A percentile compares a stretch with the other conserved stretches of the same genome.
These are phyloP conservation scores for Cochlearia excelsa DNA, from an alignment of 345 rosid genomes.

Conservation along the genomic window DNA sequence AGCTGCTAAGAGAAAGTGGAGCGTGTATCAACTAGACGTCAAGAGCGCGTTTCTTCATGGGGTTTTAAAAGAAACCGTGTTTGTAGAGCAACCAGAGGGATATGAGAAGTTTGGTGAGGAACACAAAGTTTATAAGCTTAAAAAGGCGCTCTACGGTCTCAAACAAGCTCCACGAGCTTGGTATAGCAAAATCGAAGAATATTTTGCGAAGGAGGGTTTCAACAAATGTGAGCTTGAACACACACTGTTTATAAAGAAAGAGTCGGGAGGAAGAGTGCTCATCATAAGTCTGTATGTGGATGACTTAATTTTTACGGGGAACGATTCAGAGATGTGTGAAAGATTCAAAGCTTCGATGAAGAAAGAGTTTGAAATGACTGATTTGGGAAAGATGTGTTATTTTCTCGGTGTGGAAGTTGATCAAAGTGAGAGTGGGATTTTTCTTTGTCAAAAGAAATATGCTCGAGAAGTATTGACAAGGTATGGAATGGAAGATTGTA, in stretches of 20 bases:
- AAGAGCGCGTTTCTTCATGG: slow-evolving; percentile 1
- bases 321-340: background rate
- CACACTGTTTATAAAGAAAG: background rate
- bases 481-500: background rate
- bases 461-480: background rate
- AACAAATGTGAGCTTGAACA: background rate
- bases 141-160: background rate
- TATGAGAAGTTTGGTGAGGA: background rate
- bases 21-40: background rate
- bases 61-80: background rate
- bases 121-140: background rate
- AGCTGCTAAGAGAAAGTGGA: background rate
- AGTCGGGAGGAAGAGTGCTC: background rate
- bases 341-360: background rate
- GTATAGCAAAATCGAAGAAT: background rate
- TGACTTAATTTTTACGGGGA: background rate
- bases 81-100: background rate
- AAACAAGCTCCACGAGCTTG: background rate
- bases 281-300: background rate
- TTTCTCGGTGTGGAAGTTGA: background rate
- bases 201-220: background rate
- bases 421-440: background rate
- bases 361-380: background rate
- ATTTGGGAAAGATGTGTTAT: background rate
- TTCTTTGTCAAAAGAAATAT: background rate